Conservation (phyloP, 192 early-diverging fungal genomes). For the Coemansia brasiliensis region DNA sequence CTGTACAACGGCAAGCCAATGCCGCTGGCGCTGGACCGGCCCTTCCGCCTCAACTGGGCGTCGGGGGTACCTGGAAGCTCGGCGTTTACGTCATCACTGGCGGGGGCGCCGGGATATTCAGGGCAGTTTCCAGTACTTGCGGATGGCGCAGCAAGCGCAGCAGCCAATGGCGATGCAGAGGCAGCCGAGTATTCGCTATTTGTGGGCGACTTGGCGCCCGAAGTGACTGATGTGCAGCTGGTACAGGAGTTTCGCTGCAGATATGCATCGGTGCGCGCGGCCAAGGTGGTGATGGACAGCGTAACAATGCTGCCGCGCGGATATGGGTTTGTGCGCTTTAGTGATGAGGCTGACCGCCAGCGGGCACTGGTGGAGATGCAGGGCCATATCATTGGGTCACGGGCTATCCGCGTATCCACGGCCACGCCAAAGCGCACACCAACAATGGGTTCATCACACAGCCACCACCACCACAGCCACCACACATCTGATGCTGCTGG, state of each 20-base stretch:
- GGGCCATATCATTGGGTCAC: slow-evolving; percentile 75
- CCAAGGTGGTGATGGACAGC: slow-evolving; percentile 92
- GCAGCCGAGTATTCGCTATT: slow-evolving; percentile 88
- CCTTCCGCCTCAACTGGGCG: slow-evolving; percentile 98
- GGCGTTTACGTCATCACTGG: neutral
- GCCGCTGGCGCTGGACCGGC: slow-evolving; percentile 70
- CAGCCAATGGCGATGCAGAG: slow-evolving; percentile 15
- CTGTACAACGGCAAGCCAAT: slow-evolving; percentile 79
- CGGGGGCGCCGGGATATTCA: neutral
- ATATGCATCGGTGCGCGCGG: slow-evolving; percentile 84
- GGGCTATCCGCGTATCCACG: slow-evolving; percentile 85
- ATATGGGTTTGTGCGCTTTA: slow-evolving; percentile 95
- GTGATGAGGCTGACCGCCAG: slow-evolving; percentile 83
- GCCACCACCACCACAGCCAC: slow-evolving; percentile 14
- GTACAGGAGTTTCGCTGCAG: slow-evolving; percentile 79
- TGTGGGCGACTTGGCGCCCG: slow-evolving; percentile 92
- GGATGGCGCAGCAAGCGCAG: neutral
- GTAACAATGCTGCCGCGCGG: slow-evolving; percentile 78
- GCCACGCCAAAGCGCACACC: slow-evolving; percentile 66
- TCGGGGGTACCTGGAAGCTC: slow-evolving; percentile 66
- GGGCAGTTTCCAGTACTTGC: neutral
- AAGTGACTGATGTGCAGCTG: slow-evolving; percentile 74
- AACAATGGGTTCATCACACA: slow-evolving; percentile 20
- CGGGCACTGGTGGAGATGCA: slow-evolving; percentile 90
- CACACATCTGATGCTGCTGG: slow-evolving; percentile 4